These are phyloP conservation scores for Paraurostyla sp. DNA, from an alignment of 73 alveolate genomes.

Conservation along the genomic window DNA sequence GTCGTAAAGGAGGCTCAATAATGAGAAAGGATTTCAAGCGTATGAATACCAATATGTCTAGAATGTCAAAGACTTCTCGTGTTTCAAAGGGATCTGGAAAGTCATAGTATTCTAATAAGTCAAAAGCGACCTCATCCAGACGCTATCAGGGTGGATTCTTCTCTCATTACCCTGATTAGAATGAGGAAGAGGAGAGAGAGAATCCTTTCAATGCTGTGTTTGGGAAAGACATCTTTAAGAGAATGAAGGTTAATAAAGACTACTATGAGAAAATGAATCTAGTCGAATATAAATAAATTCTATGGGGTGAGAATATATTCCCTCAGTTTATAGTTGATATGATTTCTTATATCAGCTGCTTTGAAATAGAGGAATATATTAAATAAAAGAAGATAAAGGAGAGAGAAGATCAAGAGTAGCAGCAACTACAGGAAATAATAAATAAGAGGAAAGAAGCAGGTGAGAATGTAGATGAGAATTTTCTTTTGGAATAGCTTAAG, in stretches of 20 bases:
- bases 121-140: not conserved
- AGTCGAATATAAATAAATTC: not conserved
- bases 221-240: constrained; percentile 13
- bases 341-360: constrained; percentile 19
- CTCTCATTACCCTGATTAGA: constrained; percentile 17
- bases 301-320: constrained; percentile 27
- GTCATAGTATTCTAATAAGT: not conserved
- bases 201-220: constrained; percentile 43
- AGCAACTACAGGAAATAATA: not conserved
- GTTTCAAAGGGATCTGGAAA: constrained; percentile 33
- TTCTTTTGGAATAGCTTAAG: constrained; percentile 28
- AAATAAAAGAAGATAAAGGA: not conserved
- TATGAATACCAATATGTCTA: constrained; percentile 31
- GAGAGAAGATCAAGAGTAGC: constrained; percentile 1
- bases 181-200: constrained; percentile 53
- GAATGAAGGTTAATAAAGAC: constrained; percentile 28
- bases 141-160: constrained; percentile 8
- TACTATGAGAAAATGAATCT: constrained; percentile 23
- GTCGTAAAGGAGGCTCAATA: not conserved
- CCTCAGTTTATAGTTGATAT: constrained; percentile 51
- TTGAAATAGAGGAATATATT: constrained; percentile 18
- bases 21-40: constrained; percentile 25
- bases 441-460: constrained; percentile 34
- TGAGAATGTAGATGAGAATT: constrained; percentile 27
- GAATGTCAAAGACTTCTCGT: not conserved